phyloP scores from a whole-genome alignment of 2,329 filamentous ascomycete species.

The Fusarium solani-melongenae region DNA sequence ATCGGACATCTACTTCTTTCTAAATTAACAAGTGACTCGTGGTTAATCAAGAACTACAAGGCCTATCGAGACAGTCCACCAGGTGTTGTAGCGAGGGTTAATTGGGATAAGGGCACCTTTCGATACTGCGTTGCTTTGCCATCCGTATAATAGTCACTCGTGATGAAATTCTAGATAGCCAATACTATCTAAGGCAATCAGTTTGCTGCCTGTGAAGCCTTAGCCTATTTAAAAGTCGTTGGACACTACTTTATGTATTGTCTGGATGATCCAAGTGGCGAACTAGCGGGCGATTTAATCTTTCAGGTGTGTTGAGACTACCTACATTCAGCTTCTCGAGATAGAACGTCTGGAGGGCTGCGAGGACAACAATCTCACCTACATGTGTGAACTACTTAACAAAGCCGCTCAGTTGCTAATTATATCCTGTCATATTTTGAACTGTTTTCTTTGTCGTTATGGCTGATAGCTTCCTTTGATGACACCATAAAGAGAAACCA shows the following conservation, averaged over 20 bases:
- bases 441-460: background rate
- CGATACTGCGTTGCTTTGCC: no score
- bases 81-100: no score
- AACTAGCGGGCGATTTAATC: background rate
- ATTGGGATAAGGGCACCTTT: no score
- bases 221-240: background rate
- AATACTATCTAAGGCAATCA: no score
- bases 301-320: background rate
- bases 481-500: background rate
- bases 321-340: background rate
- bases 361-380: background rate
- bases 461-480: background rate
- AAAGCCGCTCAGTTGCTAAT: background rate
- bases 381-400: background rate
- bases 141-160: no score
- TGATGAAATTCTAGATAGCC: no score
- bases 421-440: background rate
- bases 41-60: no score
- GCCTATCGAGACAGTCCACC: no score
- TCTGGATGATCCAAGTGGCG: background rate
- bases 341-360: background rate
- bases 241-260: background rate
- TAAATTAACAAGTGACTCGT: no score
- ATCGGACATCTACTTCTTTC: no score
- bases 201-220: background rate